These are phyloP conservation scores for Syzygium grande DNA, from an alignment of 345 rosid species.

Conservation along the genomic window DNA sequence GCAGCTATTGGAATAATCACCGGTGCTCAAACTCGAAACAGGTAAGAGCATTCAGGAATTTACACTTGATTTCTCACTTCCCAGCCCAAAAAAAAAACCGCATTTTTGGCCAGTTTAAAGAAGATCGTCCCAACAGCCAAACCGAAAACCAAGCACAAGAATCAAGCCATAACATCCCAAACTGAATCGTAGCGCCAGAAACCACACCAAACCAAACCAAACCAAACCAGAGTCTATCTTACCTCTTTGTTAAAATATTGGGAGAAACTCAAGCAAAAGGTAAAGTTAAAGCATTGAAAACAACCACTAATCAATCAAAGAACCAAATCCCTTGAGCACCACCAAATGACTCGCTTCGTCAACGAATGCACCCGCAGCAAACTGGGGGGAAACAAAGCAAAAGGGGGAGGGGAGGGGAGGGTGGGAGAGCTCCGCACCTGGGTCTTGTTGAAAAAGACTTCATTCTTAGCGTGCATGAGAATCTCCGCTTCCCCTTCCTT, in stretches of 20 bases:
- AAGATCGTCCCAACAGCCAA: neutral
- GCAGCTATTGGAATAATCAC: neutral
- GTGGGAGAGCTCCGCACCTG: constrained; percentile 37
- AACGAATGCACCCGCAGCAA: neutral
- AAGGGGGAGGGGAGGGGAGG: neutral
- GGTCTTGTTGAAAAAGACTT: constrained; percentile 93
- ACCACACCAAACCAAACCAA: neutral
- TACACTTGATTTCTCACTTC: neutral
- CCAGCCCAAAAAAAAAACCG: neutral
- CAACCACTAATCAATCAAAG: neutral
- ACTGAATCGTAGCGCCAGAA: neutral
- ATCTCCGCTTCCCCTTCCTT: constrained; percentile 99
- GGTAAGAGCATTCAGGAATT: neutral
- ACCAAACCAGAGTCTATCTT: neutral
- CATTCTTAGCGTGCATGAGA: constrained; percentile 82
- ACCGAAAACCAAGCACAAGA: neutral
- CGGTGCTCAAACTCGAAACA: neutral
- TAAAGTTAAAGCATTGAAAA: neutral
- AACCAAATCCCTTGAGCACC: neutral
- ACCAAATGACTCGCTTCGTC: neutral
- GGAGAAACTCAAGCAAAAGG: neutral
- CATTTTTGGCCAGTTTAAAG: neutral
- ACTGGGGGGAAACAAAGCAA: neutral
- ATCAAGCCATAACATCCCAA: neutral
- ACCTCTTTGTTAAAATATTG: neutral